A percentile compares a stretch with the other conserved stretches of the same genome.
These are phyloP conservation scores for Kwoniella shivajii DNA, from an alignment of 1,284 basidiomycete genomes.

Conservation along the genomic window DNA sequence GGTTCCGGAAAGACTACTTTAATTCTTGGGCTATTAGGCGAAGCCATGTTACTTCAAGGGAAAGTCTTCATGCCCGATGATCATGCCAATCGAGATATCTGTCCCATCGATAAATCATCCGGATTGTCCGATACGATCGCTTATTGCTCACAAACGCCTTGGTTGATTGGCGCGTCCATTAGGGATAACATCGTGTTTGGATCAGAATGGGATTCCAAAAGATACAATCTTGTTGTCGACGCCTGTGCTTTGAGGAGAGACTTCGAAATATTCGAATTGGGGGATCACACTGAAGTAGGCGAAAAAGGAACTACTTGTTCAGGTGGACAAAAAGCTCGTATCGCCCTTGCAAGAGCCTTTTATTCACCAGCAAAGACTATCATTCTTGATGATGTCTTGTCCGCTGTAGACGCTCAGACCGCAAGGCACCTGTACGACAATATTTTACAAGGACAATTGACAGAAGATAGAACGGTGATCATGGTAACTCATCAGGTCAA, in stretches of 20 bases:
- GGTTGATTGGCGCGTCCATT: slow-evolving; percentile 61
- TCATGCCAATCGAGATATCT: slow-evolving; percentile 46
- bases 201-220: slow-evolving; percentile 48
- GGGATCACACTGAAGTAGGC: slow-evolving; percentile 62
- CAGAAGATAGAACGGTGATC: slow-evolving; percentile 55
- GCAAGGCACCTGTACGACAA: slow-evolving; percentile 46
- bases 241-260: slow-evolving; percentile 60
- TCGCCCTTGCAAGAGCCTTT: slow-evolving; percentile 51
- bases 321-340: slow-evolving; percentile 52
- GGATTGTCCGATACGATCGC: slow-evolving; percentile 59
- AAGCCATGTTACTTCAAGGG: slow-evolving; percentile 58
- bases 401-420: slow-evolving; percentile 58
- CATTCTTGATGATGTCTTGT: slow-evolving; percentile 52
- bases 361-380: slow-evolving; percentile 51
- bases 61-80: slow-evolving; percentile 59
- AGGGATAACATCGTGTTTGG: slow-evolving; percentile 62
- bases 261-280: slow-evolving; percentile 58
- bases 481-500: slow-evolving; percentile 61
- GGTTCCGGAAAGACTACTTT: slow-evolving; percentile 70
- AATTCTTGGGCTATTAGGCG: slow-evolving; percentile 61
- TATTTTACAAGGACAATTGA: slow-evolving; percentile 50
- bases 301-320: slow-evolving; percentile 61
- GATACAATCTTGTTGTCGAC: slow-evolving; percentile 57
- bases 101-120: slow-evolving; percentile 55
- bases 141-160: slow-evolving; percentile 60